phyloP scores from a whole-genome alignment of 2,329 filamentous ascomycete genomes.

The Lizonia empirigonia region DNA sequence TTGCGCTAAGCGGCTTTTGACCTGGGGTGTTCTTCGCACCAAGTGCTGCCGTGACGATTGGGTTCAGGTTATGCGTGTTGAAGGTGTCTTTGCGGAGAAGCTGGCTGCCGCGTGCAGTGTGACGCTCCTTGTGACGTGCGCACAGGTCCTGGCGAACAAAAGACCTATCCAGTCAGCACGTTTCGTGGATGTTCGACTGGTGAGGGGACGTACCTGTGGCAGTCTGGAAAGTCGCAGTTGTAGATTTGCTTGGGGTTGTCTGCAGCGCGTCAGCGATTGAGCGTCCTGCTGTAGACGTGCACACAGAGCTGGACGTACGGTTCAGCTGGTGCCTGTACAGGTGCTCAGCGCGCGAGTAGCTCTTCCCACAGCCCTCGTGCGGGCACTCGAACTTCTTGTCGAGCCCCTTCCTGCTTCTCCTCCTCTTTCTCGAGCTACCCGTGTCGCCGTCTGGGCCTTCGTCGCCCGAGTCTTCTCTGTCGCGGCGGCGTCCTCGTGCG shows the following conservation, averaged over 20 bases:
- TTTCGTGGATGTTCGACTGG: too few species aligned
- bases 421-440: conserved; percentile 59
- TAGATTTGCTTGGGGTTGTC: conserved; percentile 96
- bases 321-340: conserved; percentile 96
- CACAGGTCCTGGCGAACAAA: conserved; percentile 95
- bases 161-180: conserved; percentile 54
- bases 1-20: conserved; percentile 24
- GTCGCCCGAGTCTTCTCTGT: conserved; percentile 40
- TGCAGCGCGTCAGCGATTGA: conserved; percentile 44
- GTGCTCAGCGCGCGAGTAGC: conserved; percentile 94
- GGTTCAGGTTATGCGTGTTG: conserved; percentile 56
- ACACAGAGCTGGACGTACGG: conserved; percentile 62
- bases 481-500: conserved; percentile 46
- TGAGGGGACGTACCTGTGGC: conserved; percentile 60
- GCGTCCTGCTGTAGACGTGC: neutral
- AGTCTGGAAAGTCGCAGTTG: conserved; percentile 89
- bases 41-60: conserved; percentile 49
- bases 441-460: conserved; percentile 34
- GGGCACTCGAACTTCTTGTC: conserved; percentile 77
- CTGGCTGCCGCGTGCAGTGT: conserved; percentile 70
- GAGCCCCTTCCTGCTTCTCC: conserved; percentile 75
- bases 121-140: conserved; percentile 64
- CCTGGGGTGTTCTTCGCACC: conserved; percentile 37
- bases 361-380: conserved; percentile 88
- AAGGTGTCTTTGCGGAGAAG: conserved; percentile 75